Evolutionary conservation across 2,329 filamentous ascomycete species (phyloP), one percentile per base, ranked within the genome.

Genomic region (Pyrenophora tritici-repentis): DNA sequence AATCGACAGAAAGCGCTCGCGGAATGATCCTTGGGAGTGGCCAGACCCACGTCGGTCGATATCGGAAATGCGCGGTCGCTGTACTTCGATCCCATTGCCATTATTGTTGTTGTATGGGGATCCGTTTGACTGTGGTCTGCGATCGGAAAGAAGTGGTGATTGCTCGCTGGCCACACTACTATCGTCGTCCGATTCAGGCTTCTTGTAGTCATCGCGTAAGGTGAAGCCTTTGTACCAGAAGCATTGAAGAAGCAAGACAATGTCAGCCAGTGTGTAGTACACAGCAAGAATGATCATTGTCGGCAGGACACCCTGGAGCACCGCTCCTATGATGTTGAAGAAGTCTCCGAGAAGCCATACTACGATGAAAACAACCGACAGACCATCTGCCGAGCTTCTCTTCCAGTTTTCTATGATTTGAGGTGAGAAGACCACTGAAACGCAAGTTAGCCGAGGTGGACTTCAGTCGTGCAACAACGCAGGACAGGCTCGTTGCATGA

Each of bases 361-460:
- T 53, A 95, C 86, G 68, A 97, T 86, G 78, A 97, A 99, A 48
- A 93, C 87, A 12, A 97, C 83, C 0, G 90, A 96, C 1, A 97
- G 81, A 2, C 91, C 93, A 71, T 97, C 91, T 50, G 91, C 90
- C 34, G 89, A 95, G 60, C 84, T 79, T 48, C 91, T 85, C 57
- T 86, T 87, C 77, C 96, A 97, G 71, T 97, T 97, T 69, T 96
- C 91, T 63, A 96, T 87, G 64, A 99, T 97, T 65, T 99, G 94
- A 2, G 94, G 94, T 1, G 91, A 94, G 78, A 97, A 99, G 50
- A 99, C 94, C 31, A 97, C 70, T 70, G 39, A 13, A 6, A 26
- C 10, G n/a, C 37, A 31, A 9, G 40, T 68, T 36, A 67, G 59
- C 36, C 13, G 48, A 31, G 35, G 18, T 20, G 22, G 13, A 20